Percentiles rank a stretch among this genome's conserved stretches.
Evolutionary conservation across 2,329 filamentous ascomycete species (phyloP).

Genomic region (Diaporthe ilicicola): DNA sequence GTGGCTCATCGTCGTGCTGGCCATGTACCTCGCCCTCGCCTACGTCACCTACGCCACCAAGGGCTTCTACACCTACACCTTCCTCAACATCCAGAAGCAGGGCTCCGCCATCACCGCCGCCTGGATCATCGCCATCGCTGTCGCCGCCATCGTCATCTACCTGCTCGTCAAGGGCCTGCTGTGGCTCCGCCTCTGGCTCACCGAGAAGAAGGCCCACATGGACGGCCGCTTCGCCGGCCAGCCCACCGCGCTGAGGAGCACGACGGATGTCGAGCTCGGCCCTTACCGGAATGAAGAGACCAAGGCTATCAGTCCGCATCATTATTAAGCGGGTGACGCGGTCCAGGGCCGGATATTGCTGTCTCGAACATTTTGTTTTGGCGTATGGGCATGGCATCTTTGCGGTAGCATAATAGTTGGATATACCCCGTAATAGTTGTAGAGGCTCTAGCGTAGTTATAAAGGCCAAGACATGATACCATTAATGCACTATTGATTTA

Average conservation of each 20-base stretch:
- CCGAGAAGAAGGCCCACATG: slow-evolving; percentile 55
- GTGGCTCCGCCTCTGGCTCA: slow-evolving; percentile 58
- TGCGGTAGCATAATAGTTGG: neutral
- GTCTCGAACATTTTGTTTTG: neutral
- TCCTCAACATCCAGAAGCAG: slow-evolving; percentile 70
- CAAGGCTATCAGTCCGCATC: slow-evolving; percentile 11
- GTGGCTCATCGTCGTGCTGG: slow-evolving; percentile 74
- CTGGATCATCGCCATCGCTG: slow-evolving; percentile 69
- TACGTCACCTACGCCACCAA: slow-evolving; percentile 76
- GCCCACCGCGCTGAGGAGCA: slow-evolving; percentile 33
- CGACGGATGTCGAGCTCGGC: slow-evolving; percentile 28
- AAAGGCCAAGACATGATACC: neutral
- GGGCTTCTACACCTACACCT: slow-evolving; percentile 79
- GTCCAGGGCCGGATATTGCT: neutral
- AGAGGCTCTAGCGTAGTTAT: neutral
- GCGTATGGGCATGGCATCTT: neutral
- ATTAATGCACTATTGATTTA: neutral
- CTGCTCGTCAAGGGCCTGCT: slow-evolving; percentile 59
- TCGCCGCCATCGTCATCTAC: slow-evolving; percentile 62
- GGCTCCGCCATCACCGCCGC: slow-evolving; percentile 66
- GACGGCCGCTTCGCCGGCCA: slow-evolving; percentile 50
- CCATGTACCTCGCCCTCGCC: slow-evolving; percentile 76
- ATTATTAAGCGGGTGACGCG: neutral
- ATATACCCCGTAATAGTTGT: slow-evolving; percentile 28
- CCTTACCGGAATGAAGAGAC: neutral